phyloP scores from a whole-genome alignment of 352 stramenopile genomes.

The Globisporangium splendens region DNA sequence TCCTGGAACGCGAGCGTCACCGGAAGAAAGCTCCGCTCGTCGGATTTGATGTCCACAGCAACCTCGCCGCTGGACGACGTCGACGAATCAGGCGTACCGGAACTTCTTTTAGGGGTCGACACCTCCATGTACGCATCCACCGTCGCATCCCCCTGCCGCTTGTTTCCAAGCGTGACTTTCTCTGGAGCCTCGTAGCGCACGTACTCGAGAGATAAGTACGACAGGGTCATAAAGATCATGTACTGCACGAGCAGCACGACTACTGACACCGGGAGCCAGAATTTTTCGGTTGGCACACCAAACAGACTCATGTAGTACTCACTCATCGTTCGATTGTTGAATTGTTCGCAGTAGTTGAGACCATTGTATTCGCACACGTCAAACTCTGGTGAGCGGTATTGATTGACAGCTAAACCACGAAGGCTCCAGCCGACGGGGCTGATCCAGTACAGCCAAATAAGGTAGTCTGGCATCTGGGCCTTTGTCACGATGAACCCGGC shows the following conservation, averaged over 20 bases:
- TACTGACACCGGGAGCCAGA: slow-evolving; percentile 35
- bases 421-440: slow-evolving; percentile 59
- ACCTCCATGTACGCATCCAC: slow-evolving; percentile 6
- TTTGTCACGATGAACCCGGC: slow-evolving; percentile 55
- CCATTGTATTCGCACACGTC: slow-evolving; percentile 35
- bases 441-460: slow-evolving; percentile 75
- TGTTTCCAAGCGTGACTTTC: slow-evolving; percentile 26
- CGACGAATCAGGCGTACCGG: background rate
- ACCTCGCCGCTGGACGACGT: slow-evolving; percentile 18
- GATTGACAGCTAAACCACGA: slow-evolving; percentile 34
- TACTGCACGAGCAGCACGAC: slow-evolving; percentile 45
- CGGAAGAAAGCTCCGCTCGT: slow-evolving; percentile 24
- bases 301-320: slow-evolving; percentile 52
- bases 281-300: slow-evolving; percentile 33
- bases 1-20: slow-evolving; percentile 56
- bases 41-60: slow-evolving; percentile 17
- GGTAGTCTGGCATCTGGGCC: slow-evolving; percentile 43
- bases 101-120: slow-evolving; percentile 15
- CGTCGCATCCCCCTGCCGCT: background rate
- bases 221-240: slow-evolving; percentile 50
- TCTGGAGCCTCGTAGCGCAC: slow-evolving; percentile 56
- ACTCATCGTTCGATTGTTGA: slow-evolving; percentile 34
- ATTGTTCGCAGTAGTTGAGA: slow-evolving; percentile 40
- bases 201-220: slow-evolving; percentile 52
- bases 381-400: slow-evolving; percentile 38